A percentile compares a stretch with the other conserved stretches of the same genome.
Evolutionary conservation across 768 basidiomycete genomes (phyloP).

Genomic region (Imleria badia): DNA sequence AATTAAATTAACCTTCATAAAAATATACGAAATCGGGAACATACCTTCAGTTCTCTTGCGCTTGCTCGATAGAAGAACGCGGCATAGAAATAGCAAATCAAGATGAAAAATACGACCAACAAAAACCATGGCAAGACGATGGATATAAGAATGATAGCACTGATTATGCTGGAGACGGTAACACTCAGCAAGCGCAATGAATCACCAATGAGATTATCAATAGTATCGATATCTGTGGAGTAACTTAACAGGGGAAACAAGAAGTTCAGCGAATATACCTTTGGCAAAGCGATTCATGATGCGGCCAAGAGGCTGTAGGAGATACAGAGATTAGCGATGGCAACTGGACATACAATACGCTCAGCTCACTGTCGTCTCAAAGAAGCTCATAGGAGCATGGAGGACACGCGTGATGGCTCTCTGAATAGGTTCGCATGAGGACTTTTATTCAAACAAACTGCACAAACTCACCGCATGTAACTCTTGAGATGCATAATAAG

Average conservation of each 20-base stretch:
- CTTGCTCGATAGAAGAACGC: constrained; percentile 84
- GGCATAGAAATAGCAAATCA: constrained; percentile 62
- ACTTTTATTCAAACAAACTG: not conserved
- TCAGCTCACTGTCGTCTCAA: constrained; percentile 70
- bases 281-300: constrained; percentile 92
- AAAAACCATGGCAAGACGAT: constrained; percentile 84
- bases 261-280: constrained; percentile 36
- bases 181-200: constrained; percentile 69
- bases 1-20: constrained; percentile 6
- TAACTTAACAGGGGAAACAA: not conserved
- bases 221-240: constrained; percentile 64
- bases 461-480: constrained; percentile 54
- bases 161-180: constrained; percentile 65
- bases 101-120: constrained; percentile 63
- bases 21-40: constrained; percentile 5
- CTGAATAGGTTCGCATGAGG: constrained; percentile 30
- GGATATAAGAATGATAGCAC: constrained; percentile 76
- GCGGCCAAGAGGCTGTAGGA: constrained; percentile 67
- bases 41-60: constrained; percentile 82
- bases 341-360: not conserved
- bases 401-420: constrained; percentile 67
- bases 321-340: not conserved
- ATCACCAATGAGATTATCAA: constrained; percentile 77
- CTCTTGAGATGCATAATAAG: constrained; percentile 73
- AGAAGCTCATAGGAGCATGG: constrained; percentile 88